Evolutionary conservation across 768 basidiomycete genomes (phyloP), one percentile per base, ranked within the genome.

Genomic region (Agaricus sinodeliciosus): DNA sequence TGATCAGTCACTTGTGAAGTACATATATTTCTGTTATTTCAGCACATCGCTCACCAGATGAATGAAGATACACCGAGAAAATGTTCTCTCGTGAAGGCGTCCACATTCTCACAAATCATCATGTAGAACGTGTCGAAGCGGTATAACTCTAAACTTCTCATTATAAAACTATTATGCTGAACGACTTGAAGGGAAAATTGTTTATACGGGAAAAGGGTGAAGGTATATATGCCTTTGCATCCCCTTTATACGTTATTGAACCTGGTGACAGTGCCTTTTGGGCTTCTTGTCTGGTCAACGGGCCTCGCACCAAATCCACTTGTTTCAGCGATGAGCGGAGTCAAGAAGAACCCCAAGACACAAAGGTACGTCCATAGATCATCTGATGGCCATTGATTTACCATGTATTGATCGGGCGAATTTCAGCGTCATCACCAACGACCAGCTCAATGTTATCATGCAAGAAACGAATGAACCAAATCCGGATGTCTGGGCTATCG

Each of bases 211-310:
- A 88, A 60, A 76, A 79, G 46, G 87, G 84, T 55, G 81, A 85
- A 78, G 81, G 86, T 84, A 34, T 22, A 8, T 16, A 25, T 27
- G 25, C 47, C 42, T 39, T 41, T 11, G 48, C 26, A 9, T 18
- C 15, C 13, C 15, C 9, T 27, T 45, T 45, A 31, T 7, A 19
- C 35, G 48, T 51, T 46, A 44, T 43, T 15, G 9, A 55, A 4
- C 48, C 43, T 12, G 26, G 27, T 28, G 36, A 55, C 55, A 90
- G 90, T 90, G 35, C 83, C 81, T 5, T 89, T 85, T 64, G 90
- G 92, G 22, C 70, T 94, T 18, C 76, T 90, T 9, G 89, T 94
- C 13, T 94, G 91, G 91, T 86, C 84, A 55, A 94, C 92, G 2
- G 92, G 91, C 1, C 72, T 94, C 2, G 78, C 88, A 4, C 81